Evolutionary conservation across 2,329 filamentous ascomycete genomes (phyloP).

Genomic region (Pestalotiopsis sp.): DNA sequence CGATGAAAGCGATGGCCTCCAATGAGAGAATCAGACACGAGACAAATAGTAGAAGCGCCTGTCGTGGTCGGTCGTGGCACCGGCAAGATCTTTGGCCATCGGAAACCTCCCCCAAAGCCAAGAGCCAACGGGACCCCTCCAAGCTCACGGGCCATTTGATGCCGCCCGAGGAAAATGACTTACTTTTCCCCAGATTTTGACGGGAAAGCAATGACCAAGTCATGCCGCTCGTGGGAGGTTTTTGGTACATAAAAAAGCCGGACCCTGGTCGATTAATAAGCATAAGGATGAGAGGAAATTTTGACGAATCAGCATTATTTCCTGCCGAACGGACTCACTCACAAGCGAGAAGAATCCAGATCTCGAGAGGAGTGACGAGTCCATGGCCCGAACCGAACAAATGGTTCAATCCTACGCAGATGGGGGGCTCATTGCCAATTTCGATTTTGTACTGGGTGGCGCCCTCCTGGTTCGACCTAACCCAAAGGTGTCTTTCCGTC

Average conservation of each 20-base stretch:
- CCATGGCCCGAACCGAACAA: too few species aligned
- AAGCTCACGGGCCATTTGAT: not conserved
- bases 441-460: too few species aligned
- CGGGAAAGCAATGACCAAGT: not conserved
- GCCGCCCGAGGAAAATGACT: not conserved
- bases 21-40: too few species aligned
- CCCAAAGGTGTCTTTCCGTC: too few species aligned
- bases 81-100: not conserved
- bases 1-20: too few species aligned
- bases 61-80: not conserved
- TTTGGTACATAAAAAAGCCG: not conserved
- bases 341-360: too few species aligned
- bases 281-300: not conserved
- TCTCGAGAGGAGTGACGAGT: too few species aligned
- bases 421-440: too few species aligned
- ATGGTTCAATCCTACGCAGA: too few species aligned
- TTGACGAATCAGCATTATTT: not conserved
- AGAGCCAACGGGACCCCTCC: not conserved
- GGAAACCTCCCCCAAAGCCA: not conserved
- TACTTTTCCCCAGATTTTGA: not conserved
- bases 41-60: not conserved
- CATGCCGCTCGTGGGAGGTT: not conserved
- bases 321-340: not conserved
- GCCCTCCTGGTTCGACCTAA: too few species aligned
- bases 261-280: not conserved